Evolutionary conservation across 306 rosid genomes (phyloP).

Genomic region (Rosa persica): DNA sequence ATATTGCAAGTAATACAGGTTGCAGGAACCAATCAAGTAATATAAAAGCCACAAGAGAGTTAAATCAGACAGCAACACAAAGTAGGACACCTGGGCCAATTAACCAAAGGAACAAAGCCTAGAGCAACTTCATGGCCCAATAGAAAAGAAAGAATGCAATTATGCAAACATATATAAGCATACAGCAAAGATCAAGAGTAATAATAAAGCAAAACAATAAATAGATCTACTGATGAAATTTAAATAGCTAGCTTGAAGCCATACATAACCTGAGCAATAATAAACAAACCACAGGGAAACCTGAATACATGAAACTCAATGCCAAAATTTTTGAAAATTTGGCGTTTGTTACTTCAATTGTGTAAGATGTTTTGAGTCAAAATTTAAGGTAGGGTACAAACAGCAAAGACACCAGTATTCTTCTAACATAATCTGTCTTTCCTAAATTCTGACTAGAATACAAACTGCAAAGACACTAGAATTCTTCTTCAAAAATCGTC

Average conservation of each 20-base stretch:
- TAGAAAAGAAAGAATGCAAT: background rate
- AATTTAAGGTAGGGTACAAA: slow-evolving; percentile 1
- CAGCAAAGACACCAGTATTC: background rate
- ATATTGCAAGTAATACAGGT: background rate
- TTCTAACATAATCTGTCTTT: background rate
- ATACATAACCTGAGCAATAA: background rate
- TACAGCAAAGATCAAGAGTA: background rate
- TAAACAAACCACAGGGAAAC: background rate
- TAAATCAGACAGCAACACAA: background rate
- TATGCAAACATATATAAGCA: background rate
- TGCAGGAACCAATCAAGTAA: background rate
- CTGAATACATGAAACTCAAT: background rate
- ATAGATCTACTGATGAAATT: background rate
- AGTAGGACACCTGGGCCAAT: background rate
- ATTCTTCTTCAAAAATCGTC: slow-evolving; percentile 3
- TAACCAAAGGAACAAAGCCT: background rate
- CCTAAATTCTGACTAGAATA: background rate
- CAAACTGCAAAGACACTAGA: background rate
- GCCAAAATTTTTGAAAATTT: background rate
- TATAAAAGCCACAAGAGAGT: background rate
- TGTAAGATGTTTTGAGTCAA: background rate
- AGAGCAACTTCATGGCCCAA: background rate
- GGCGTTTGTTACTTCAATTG: background rate
- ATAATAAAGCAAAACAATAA: too few species aligned
- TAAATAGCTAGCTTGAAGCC: background rate